Conservation (phyloP, 202 grass and related monocot species). For the Tripidium arundinaceum region DNA sequence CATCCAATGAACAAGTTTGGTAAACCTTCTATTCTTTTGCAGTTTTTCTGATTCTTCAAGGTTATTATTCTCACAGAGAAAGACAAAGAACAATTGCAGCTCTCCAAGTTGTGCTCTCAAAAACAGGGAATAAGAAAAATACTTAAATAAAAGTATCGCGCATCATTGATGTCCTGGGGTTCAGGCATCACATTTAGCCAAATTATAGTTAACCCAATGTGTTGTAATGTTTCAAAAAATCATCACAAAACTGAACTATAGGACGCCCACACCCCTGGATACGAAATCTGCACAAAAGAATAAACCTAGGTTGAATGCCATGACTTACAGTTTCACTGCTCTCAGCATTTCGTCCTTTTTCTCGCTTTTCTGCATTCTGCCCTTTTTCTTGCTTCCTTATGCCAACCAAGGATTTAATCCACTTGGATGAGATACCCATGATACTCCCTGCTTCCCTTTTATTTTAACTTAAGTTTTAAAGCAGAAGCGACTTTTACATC, state of each 20-base stretch:
- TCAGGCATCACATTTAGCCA: not conserved
- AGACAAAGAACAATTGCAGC: constrained; percentile 23
- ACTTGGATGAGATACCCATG: constrained; percentile 92
- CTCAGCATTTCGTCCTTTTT: constrained; percentile 41
- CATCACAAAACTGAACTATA: not conserved
- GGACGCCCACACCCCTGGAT: not conserved
- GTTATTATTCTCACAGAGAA: constrained; percentile 29
- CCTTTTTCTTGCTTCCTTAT: constrained; percentile 70
- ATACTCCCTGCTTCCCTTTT: constrained; percentile 13
- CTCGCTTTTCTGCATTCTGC: constrained; percentile 43
- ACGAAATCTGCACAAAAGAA: not conserved
- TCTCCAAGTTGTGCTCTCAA: not conserved
- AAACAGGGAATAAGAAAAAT: not conserved
- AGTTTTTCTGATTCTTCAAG: constrained; percentile 42
- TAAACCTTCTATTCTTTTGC: constrained; percentile 40
- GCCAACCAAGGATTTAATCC: constrained; percentile 85
- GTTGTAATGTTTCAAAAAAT: not conserved
- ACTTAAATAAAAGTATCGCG: constrained; percentile 13
- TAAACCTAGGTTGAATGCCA: constrained; percentile 14
- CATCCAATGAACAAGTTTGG: constrained; percentile 30
- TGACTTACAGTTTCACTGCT: constrained; percentile 68
- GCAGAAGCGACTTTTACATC: constrained; percentile 1
- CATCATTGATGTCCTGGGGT: not conserved
- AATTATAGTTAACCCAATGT: not conserved
- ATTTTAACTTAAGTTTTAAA: constrained; percentile 27